phyloP scores from a whole-genome alignment of 257 asterid genomes.

The Plantago ovata region DNA sequence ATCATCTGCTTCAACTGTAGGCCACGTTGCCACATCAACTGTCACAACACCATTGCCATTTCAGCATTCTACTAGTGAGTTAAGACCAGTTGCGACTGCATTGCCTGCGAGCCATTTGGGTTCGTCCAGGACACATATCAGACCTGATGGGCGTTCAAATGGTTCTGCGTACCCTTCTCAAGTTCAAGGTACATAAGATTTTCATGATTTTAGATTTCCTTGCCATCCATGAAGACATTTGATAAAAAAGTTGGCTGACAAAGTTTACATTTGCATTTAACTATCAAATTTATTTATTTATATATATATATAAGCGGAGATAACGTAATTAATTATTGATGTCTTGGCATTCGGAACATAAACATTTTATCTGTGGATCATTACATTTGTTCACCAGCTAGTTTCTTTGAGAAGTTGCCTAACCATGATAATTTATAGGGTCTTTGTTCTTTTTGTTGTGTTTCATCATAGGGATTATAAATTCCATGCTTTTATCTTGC shows the following conservation, averaged over 20 bases:
- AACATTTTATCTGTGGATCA: slow-evolving; percentile 4
- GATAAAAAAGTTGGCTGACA: neutral
- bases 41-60: slow-evolving; percentile 54
- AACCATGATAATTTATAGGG: slow-evolving; percentile 7
- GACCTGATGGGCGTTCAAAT: slow-evolving; percentile 66
- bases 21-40: slow-evolving; percentile 38
- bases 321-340: slow-evolving; percentile 2
- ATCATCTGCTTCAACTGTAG: slow-evolving; percentile 41
- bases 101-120: slow-evolving; percentile 48
- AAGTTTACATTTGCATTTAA: neutral
- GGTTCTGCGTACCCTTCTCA: slow-evolving; percentile 58
- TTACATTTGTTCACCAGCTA: slow-evolving; percentile 1
- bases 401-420: neutral
- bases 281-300: neutral
- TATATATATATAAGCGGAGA: slow-evolving; percentile 8
- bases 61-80: slow-evolving; percentile 92
- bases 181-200: slow-evolving; percentile 52
- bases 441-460: slow-evolving; percentile 19
- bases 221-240: neutral
- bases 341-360: slow-evolving; percentile 6
- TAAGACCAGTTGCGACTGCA: slow-evolving; percentile 60
- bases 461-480: slow-evolving; percentile 12
- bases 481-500: slow-evolving; percentile 25
- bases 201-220: slow-evolving; percentile 2
- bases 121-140: slow-evolving; percentile 49